Base-by-base conservation (phyloP, 768 basidiomycete genomes). In the Trametes maxima region DNA sequence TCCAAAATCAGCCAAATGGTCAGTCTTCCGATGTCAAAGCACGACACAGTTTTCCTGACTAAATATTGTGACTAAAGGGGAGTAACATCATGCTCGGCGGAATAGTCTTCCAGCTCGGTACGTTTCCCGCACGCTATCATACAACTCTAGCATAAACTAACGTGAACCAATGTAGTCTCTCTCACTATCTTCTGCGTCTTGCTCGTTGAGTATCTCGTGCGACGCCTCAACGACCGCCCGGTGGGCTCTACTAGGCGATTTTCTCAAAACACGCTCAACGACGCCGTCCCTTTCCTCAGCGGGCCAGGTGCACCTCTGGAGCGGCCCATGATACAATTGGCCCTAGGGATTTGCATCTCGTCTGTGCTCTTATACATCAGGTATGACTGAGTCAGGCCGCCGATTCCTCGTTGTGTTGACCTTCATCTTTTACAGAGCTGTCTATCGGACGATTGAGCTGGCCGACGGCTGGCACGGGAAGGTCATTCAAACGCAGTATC, bases 381-480 rank as follows among this genome's bases (percentile, higher is more conserved):
- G 64, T 61, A 24, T 17, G 64, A 33, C 19, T 37, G 1, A 12
- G 21, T 48, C 45, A 2, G 4, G n/a, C 14, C 12, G n/a, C 14
- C 12, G 49, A 62, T 28, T 25, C 42, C 10, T 12, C 13, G 46
- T 14, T 4, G 25, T 47, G 25, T 17, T 47, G 36, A 19, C 16
- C 17, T 28, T 36, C n/a, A 28, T 21, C 36, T 37, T 24, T 12
- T 11, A 33, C 67, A 80, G 79, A 54, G 73, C 77, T 17, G 65
- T 84, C 8, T 85, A 83, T 66, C 79, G 84, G 40, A 80, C 80
- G 0, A 69, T 79, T 11, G 82, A 83, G 66, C 67, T 81, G 5
- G 65, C 74, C 0, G 76, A 79, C 49, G 84, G 83, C 0, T 86
- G 82, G 80, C 59, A 65, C 35, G 84, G 85, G 10, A 62, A 65